Conservation (phyloP, 495 filamentous ascomycete genomes). For the Podospora didyma region DNA sequence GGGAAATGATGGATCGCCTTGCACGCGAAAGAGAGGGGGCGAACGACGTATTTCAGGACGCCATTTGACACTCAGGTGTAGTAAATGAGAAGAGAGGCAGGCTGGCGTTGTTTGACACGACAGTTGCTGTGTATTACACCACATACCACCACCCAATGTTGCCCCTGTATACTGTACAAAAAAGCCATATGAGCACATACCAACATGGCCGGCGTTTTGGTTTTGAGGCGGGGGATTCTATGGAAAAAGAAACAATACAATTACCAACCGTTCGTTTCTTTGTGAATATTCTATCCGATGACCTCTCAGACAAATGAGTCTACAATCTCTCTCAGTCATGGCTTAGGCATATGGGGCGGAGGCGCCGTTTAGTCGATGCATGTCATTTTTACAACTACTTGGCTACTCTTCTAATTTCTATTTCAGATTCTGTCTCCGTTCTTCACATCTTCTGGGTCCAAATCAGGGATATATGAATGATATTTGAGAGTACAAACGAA, state of each 20-base stretch:
- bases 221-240: neutral
- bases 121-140: neutral
- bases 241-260: neutral
- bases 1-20: conserved; percentile 13
- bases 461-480: too few relatives aligned
- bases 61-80: neutral
- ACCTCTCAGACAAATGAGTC: too few relatives aligned
- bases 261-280: neutral
- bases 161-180: neutral
- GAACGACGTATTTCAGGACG: neutral
- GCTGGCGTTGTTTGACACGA: neutral
- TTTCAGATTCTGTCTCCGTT: too few relatives aligned
- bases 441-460: too few relatives aligned
- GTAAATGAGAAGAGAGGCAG: neutral
- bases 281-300: neutral
- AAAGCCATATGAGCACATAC: neutral
- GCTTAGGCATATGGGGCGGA: too few relatives aligned
- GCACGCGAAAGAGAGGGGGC: neutral
- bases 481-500: too few relatives aligned
- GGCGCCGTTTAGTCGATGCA: too few relatives aligned
- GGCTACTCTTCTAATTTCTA: too few relatives aligned
- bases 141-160: neutral
- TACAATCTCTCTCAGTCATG: too few relatives aligned
- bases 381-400: too few relatives aligned
- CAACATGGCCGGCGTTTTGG: neutral